These are phyloP conservation scores for Aspergillus ochraceoroseus DNA, from an alignment of 2,329 filamentous ascomycete genomes.

Conservation along the genomic window DNA sequence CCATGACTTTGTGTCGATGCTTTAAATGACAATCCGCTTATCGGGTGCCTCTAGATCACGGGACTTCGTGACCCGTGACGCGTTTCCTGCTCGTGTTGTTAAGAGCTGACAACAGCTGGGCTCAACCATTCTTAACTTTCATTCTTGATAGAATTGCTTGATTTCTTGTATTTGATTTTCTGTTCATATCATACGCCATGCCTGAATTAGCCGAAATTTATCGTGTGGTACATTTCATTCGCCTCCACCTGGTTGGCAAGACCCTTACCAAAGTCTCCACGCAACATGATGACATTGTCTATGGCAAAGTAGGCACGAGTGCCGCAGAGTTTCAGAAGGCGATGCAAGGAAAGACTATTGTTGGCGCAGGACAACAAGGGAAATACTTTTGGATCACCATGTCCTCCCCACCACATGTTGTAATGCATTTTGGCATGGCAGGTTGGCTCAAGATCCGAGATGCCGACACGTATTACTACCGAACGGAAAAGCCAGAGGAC, in stretches of 20 bases:
- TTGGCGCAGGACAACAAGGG: slow-evolving; percentile 74
- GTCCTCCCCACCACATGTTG: slow-evolving; percentile 70
- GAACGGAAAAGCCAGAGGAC: slow-evolving; percentile 54
- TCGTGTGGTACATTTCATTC: slow-evolving; percentile 79
- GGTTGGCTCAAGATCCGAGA: slow-evolving; percentile 86
- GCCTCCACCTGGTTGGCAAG: slow-evolving; percentile 77
- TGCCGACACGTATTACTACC: slow-evolving; percentile 74
- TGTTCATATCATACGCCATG: slow-evolving; percentile 32
- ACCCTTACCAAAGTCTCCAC: slow-evolving; percentile 66
- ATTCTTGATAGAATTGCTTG: background rate
- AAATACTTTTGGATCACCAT: slow-evolving; percentile 96
- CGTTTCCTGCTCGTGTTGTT: slow-evolving; percentile 14
- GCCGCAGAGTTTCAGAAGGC: slow-evolving; percentile 68
- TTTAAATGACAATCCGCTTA: too few relatives aligned
- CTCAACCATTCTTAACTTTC: background rate
- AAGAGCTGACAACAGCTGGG: slow-evolving; percentile 2
- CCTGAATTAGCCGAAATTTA: slow-evolving; percentile 61
- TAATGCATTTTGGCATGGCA: slow-evolving; percentile 77
- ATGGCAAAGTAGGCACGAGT: slow-evolving; percentile 82
- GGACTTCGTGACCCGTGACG: slow-evolving; percentile 27
- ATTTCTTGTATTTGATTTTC: slow-evolving; percentile 5
- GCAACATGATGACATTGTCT: slow-evolving; percentile 76
- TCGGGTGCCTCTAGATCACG: slow-evolving; percentile 19
- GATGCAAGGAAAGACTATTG: slow-evolving; percentile 67
- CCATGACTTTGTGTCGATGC: too few relatives aligned